Evolutionary conservation across 495 filamentous ascomycete genomes (phyloP), one percentile per base, ranked within the genome.

Genomic region (Aspergillus cavernicola): DNA sequence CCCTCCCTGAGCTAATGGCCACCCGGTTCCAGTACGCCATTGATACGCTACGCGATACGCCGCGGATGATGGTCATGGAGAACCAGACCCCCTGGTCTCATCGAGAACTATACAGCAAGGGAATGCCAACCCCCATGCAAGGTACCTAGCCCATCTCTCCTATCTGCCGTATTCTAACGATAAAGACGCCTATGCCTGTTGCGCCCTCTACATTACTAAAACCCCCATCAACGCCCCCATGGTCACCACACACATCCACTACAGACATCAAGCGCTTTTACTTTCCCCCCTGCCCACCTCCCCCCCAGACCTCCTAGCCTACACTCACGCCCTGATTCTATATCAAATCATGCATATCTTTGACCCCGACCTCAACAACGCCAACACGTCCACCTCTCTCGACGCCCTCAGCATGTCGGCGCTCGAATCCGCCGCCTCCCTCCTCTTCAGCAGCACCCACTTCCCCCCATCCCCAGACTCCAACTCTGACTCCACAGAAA

Each of bases 321-420:
- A 58, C 37, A 46, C 66, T 18, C 65, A 73, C 28, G 56, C 72
- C 52, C 46, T 76, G 49, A 55, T 75, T 53, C 28, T 69, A 35
- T 60, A 68, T 40, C 56, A 64, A 50, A 71, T 83, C 40, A 79
- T 84, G 53, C 69, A 75, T 10, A 66, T 86, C 15, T 82, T 82
- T 55, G 80, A 84, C 57, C 78, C 76, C 23, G 76, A 82, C 57
- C 72, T 83, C 41, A 69, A 74, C 28, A 69, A 73, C 39, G 70
- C 74, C 6, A 66, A 70, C 2, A 33, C 42, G 3, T 3, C 26
- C 2, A 4, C 23, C 9, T 58, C 72, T 19, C 74, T 78, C 16
- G 79, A 81, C 47, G 40, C 58, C 16, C 58, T 73, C 15, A 75
- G 32, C 33, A 32, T 79, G 15, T 61, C 71, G 0, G 68, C 70